Evolutionary conservation across 345 rosid species (phyloP).

Genomic region (Populus davidiana): DNA sequence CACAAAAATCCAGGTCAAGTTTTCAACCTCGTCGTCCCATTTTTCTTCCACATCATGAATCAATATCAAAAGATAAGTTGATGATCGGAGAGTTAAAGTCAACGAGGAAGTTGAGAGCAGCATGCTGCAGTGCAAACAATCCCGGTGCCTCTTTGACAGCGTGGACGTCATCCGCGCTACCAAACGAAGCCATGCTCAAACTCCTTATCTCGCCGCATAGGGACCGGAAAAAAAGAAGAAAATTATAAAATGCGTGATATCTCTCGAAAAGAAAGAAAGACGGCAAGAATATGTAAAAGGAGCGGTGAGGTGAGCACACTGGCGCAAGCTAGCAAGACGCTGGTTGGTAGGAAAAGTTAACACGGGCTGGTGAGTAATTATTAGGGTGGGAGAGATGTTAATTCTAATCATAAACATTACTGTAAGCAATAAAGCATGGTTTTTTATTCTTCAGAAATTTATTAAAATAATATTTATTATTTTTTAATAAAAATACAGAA

Average conservation of each 20-base stretch:
- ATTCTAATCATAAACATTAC: background rate
- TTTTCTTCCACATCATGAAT: too few species aligned
- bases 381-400: background rate
- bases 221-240: too few species aligned
- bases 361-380: slow-evolving; percentile 24
- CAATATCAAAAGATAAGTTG: background rate
- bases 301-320: background rate
- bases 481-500: too few species aligned
- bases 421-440: background rate
- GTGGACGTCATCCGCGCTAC: too few species aligned
- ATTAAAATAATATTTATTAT: too few species aligned
- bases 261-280: background rate
- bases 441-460: too few species aligned
- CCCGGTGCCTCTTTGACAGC: too few species aligned
- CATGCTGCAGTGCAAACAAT: too few species aligned
- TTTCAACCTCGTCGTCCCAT: background rate
- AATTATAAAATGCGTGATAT: too few species aligned
- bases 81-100: too few species aligned
- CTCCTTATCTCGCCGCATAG: background rate
- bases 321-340: slow-evolving; percentile 28
- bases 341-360: slow-evolving; percentile 17
- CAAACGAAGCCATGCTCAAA: too few species aligned
- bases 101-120: too few species aligned
- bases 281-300: background rate
- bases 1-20: background rate